These are phyloP conservation scores for Termitomyces titanicus DNA, from an alignment of 768 basidiomycete genomes.

Conservation along the genomic window DNA sequence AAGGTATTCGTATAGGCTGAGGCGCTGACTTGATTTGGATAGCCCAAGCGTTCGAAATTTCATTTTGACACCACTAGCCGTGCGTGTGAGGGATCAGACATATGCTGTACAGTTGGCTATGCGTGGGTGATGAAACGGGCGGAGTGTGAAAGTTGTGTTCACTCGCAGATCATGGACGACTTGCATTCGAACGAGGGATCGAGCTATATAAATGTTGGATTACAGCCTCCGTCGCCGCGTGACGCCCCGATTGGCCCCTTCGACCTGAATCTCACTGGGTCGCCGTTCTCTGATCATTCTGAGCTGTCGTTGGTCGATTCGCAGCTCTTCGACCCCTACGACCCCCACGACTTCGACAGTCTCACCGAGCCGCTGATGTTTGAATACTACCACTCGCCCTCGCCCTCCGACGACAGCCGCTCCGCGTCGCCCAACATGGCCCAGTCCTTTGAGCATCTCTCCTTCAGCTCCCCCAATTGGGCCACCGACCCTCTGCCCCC, in stretches of 20 bases:
- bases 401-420: slow-evolving; percentile 49
- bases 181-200: slow-evolving; percentile 13
- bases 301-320: slow-evolving; percentile 65
- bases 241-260: slow-evolving; percentile 18
- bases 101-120: too few species aligned
- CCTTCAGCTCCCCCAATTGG: slow-evolving; percentile 66
- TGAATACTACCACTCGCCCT: slow-evolving; percentile 60
- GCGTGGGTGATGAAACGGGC: neutral
- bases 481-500: slow-evolving; percentile 41
- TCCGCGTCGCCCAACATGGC: slow-evolving; percentile 66
- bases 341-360: slow-evolving; percentile 70
- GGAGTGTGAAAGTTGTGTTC: neutral
- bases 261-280: slow-evolving; percentile 42
- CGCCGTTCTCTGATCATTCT: slow-evolving; percentile 64
- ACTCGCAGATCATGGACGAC: slow-evolving; percentile 16
- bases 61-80: too few species aligned
- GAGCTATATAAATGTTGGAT: slow-evolving; percentile 27
- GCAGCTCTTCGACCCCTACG: slow-evolving; percentile 48
- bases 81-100: too few species aligned
- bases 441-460: slow-evolving; percentile 57
- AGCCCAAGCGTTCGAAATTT: too few species aligned
- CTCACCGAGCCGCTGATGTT: slow-evolving; percentile 61
- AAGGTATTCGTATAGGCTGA: too few species aligned
- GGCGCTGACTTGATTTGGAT: too few species aligned
- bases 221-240: slow-evolving; percentile 23